Evolutionary conservation across 1,284 basidiomycete species (phyloP), one percentile per base, ranked within the genome.

Genomic region (Anthracocystis setariae): DNA sequence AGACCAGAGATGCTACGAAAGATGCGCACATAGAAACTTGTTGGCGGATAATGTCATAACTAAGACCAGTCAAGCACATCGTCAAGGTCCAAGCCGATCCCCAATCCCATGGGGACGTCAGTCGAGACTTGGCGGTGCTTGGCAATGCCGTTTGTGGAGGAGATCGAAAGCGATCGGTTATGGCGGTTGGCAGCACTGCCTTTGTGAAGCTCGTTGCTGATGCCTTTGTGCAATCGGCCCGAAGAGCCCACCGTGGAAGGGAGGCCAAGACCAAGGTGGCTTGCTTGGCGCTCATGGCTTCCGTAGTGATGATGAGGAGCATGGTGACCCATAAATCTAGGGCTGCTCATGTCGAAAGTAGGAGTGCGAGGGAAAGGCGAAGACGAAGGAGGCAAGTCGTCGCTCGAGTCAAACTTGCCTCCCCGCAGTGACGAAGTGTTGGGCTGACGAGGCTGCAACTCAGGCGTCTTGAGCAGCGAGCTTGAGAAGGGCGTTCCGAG

Each of bases 351-450:
- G 50, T 73, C 70, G 27, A 73, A 70, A 15, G 73, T 76, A 27
- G 73, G 73, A 13, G 73, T 76, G 18, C 66, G 46, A 23, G 73
- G 73, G 62, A 76, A 76, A 0, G 73, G 73, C 32, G 71, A 73
- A 2, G 73, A 69, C 38, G 70, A 69, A 15, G 63, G 70, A 23
- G 64, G 67, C 35, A 72, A 54, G 38, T 65, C 62, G 51, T 65
- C 68, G 54, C 57, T 51, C 24, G 39, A 27, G 37, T 66, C 68
- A 21, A 47, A 57, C 42, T 52, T 45, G 40, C 65, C 63, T 10
- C 48, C 51, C 0, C 67, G 58, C 55, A 71, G 35, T 43, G 63
- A 71, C 5, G 52, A 56, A 12, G 54, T 64, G 55, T 39, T 61
- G 35, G 55, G 25, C 18, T 66, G 71, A 15, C 67, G 53, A 21